phyloP scores from a whole-genome alignment of 768 basidiomycete species.

The Tricholoma matsutake region DNA sequence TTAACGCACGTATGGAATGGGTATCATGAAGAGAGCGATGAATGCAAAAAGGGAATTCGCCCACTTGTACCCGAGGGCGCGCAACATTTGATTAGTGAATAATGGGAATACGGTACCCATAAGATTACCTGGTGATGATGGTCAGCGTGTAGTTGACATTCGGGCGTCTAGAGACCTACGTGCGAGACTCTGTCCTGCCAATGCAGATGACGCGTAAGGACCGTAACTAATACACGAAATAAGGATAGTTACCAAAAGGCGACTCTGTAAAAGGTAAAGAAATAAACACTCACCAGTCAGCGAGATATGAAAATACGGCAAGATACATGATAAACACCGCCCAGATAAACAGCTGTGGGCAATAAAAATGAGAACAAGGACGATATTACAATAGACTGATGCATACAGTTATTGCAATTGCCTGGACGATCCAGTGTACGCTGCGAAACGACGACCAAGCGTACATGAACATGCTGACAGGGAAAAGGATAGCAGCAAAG shows the following conservation, averaged over 20 bases:
- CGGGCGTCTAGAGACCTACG: constrained; percentile 32
- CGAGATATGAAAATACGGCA: constrained; percentile 58
- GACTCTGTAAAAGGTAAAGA: neutral
- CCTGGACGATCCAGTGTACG: constrained; percentile 61
- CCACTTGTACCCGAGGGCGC: constrained; percentile 53
- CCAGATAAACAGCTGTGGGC: constrained; percentile 43
- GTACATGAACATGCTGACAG: constrained; percentile 67
- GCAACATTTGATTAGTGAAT: constrained; percentile 60
- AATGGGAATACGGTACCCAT: constrained; percentile 55
- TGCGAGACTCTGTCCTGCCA: constrained; percentile 64
- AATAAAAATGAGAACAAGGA: constrained; percentile 7
- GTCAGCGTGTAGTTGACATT: neutral
- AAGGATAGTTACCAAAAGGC: neutral
- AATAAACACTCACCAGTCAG: constrained; percentile 49
- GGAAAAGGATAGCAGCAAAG: constrained; percentile 50
- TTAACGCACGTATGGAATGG: constrained; percentile 53
- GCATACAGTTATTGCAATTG: constrained; percentile 47
- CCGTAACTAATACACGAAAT: constrained; percentile 37
- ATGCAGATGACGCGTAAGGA: constrained; percentile 63
- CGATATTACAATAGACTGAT: neutral
- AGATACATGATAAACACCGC: constrained; percentile 54
- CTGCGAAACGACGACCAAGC: constrained; percentile 58
- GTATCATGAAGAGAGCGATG: constrained; percentile 49
- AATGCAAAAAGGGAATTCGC: constrained; percentile 55
- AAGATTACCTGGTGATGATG: constrained; percentile 41